Evolutionary conservation across 257 asterid species (phyloP).

Genomic region (Rauvolfia tetraphylla): DNA sequence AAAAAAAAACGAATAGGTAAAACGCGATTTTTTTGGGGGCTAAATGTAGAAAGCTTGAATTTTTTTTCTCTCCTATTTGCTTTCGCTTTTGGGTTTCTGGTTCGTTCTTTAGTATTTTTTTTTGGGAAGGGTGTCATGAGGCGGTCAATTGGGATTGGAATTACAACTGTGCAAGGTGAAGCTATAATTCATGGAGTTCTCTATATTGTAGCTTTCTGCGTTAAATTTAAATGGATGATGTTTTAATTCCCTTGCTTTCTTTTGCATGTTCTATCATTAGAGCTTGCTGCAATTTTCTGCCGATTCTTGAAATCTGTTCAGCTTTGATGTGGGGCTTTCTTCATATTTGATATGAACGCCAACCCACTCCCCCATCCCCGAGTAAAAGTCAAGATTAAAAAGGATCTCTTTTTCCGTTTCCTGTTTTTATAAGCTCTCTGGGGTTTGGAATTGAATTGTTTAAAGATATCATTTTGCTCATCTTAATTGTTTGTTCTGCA

Average conservation of each 20-base stretch:
- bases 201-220: neutral
- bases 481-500: constrained; percentile 7
- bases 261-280: neutral
- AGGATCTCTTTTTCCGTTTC: neutral
- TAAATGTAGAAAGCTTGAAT: neutral
- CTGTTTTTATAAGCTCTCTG: neutral
- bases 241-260: neutral
- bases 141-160: neutral
- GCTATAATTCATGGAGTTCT: neutral
- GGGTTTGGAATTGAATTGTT: neutral
- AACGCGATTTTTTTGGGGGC: neutral
- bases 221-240: neutral
- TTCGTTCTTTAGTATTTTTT: neutral
- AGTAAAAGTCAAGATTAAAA: neutral
- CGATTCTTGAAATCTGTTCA: neutral
- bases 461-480: neutral
- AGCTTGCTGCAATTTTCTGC: neutral
- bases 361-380: too few species aligned
- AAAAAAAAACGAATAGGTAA: too few species aligned
- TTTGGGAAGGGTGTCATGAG: neutral
- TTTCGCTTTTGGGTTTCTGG: neutral
- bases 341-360: too few species aligned
- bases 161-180: neutral
- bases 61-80: neutral
- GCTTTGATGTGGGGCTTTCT: neutral